These are phyloP conservation scores for Komagataella ulmi DNA, from an alignment of 805 yeast species.

Conservation along the genomic window DNA sequence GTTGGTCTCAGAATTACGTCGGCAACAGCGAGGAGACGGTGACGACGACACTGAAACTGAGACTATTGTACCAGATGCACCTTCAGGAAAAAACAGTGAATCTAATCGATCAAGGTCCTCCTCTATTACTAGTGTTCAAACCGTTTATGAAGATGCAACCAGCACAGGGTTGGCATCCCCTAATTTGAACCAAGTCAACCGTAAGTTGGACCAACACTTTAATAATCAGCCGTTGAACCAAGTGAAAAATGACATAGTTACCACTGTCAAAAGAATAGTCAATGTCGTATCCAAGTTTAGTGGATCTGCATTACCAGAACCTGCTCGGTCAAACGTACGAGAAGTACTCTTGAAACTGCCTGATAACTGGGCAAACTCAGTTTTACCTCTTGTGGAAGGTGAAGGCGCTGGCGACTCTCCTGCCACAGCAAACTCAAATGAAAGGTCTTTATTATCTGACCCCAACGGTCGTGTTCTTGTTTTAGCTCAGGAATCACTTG, in stretches of 20 bases:
- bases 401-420: not conserved
- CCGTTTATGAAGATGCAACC: slow-evolving; percentile 5
- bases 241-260: slow-evolving; percentile 70
- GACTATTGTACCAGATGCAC: not conserved
- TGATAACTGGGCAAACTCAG: slow-evolving; percentile 40
- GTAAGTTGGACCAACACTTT: slow-evolving; percentile 1
- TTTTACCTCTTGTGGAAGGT: slow-evolving; percentile 13
- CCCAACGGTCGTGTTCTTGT: slow-evolving; percentile 63
- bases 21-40: slow-evolving; percentile 9
- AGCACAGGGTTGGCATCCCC: slow-evolving; percentile 2
- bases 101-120: slow-evolving; percentile 1
- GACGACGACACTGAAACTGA: slow-evolving; percentile 2
- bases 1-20: slow-evolving; percentile 21
- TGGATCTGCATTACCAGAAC: slow-evolving; percentile 61
- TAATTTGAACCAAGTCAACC: not conserved
- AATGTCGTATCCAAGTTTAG: slow-evolving; percentile 77
- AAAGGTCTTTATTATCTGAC: slow-evolving; percentile 18
- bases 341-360: slow-evolving; percentile 71
- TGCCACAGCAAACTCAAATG: slow-evolving; percentile 9
- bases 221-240: slow-evolving; percentile 20
- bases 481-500: slow-evolving; percentile 81
- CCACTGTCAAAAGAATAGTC: slow-evolving; percentile 82
- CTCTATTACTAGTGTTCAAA: slow-evolving; percentile 7
- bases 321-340: slow-evolving; percentile 70
- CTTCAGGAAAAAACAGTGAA: slow-evolving; percentile 1